Evolutionary conservation across 352 stramenopile species (phyloP), one percentile per base, ranked within the genome.

Genomic region (Phytophthora ohioensis): DNA sequence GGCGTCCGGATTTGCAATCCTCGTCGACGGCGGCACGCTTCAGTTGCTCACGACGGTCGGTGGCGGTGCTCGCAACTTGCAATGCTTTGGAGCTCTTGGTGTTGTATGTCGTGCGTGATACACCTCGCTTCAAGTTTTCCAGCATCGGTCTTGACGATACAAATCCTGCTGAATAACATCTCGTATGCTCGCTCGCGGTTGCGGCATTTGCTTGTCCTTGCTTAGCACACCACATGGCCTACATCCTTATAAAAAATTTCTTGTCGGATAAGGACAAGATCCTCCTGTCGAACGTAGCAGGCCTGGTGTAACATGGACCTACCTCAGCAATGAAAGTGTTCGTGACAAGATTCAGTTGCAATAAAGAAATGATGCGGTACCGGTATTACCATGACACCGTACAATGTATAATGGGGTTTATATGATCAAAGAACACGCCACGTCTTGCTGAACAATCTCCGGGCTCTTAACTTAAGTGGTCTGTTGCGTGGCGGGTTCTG

Each of bases 231-330:
- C 68, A 69, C 10, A 48, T 71, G 68, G 60, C 45, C 49, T 52
- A 73, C 69, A 76, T 73, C 63, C 31, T 72, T 72, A 35, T 72
- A 43, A 69, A 74, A 59, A 57, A 32, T 69, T 69, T 76, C 69
- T 69, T 76, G 57, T 61, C 63, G 46, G 57, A 66, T 63, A 58
- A 67, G 51, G 36, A 39, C 12, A 46, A 30, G n/a, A 36, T 47
- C 53, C 36, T 36, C 53, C 32, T 36, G 53, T 49, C 36, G 30
- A 49, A 30, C 38, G 46, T 41, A 34, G 34, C 34, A n/a, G 2
- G 8, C 8, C 17, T 11, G 11, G 13, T n/a, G n/a, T 31, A 5
- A 49, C 30, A 21, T 8, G 12, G 13, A 7, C 42, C 35, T 31
- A n/a, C 34, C 42, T 64, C 43, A 64, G 35, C 34, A 10, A 27